These are phyloP conservation scores for Trichomonascaceae sp. DNA, from an alignment of 1,139 yeast genomes.

Conservation along the genomic window DNA sequence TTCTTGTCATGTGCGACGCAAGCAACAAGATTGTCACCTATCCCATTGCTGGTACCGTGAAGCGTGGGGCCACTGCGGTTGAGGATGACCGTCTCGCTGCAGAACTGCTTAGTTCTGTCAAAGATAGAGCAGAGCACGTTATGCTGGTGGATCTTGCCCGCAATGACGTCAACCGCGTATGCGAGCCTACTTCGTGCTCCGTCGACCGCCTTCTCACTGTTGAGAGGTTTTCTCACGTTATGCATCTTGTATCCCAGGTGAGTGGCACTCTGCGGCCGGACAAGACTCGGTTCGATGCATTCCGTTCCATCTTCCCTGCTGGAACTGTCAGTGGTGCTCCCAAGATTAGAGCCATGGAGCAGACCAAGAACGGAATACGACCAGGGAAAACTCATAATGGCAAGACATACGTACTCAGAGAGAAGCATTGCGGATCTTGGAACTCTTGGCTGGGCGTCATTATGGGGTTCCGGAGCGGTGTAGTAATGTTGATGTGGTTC, in stretches of 20 bases:
- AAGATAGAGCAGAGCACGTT: slow-evolving; percentile 95
- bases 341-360: slow-evolving; percentile 89
- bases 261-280: slow-evolving; percentile 78
- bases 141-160: slow-evolving; percentile 97
- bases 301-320: slow-evolving; percentile 95
- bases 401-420: slow-evolving; percentile 48
- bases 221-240: slow-evolving; percentile 93
- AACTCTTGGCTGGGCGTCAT: too few species aligned
- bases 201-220: slow-evolving; percentile 84
- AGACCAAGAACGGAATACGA: slow-evolving; percentile 46
- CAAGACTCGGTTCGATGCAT: slow-evolving; percentile 88
- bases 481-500: too few species aligned
- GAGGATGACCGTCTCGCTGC: slow-evolving; percentile 81
- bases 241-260: slow-evolving; percentile 91
- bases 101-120: slow-evolving; percentile 59
- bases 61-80: slow-evolving; percentile 76
- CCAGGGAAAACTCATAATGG: slow-evolving; percentile 55
- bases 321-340: slow-evolving; percentile 99
- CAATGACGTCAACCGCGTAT: slow-evolving; percentile 88
- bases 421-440: too few species aligned
- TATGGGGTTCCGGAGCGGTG: too few species aligned
- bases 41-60: slow-evolving; percentile 95
- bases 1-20: slow-evolving; percentile 66
- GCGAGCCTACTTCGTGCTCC: slow-evolving; percentile 68
- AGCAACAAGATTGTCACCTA: slow-evolving; percentile 75